These are phyloP conservation scores for Cicer pinnatifidum DNA, from an alignment of 306 rosid genomes.

Conservation along the genomic window DNA sequence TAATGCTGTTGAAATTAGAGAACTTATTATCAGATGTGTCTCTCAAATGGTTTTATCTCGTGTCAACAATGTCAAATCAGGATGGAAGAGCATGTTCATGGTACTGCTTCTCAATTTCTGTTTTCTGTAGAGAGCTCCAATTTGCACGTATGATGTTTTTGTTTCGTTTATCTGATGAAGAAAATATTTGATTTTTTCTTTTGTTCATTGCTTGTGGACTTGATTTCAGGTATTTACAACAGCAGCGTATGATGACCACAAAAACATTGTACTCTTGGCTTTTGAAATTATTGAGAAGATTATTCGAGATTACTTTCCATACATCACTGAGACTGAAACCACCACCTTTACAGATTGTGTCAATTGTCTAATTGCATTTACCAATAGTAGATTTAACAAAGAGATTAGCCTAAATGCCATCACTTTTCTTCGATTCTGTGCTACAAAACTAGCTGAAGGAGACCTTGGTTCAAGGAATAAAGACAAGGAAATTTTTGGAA, in stretches of 20 bases:
- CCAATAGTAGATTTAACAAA: conserved; percentile 91
- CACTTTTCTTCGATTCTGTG: conserved; percentile 91
- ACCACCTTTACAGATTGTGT: conserved; percentile 97
- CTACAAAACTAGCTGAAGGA: conserved; percentile 92
- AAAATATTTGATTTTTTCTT: not conserved
- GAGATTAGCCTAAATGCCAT: conserved; percentile 97
- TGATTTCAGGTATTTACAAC: conserved; percentile 92
- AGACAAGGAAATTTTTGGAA: conserved; percentile 73
- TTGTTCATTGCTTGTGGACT: conserved; percentile 41
- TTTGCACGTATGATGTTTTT: conserved; percentile 9
- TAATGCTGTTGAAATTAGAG: conserved; percentile 95
- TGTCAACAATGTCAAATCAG: conserved; percentile 97
- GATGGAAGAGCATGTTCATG: conserved; percentile 99
- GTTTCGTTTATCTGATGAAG: conserved; percentile 38
- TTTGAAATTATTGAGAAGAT: conserved; percentile 98
- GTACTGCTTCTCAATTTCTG: conserved; percentile 54
- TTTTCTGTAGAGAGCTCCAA: conserved; percentile 39
- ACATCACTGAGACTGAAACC: conserved; percentile 97
- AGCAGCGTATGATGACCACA: conserved; percentile 99
- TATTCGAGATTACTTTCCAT: conserved; percentile 91
- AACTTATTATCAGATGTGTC: conserved; percentile 93
- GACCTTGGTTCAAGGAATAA: conserved; percentile 76
- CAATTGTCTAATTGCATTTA: conserved; percentile 94
- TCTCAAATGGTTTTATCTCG: conserved; percentile 99
- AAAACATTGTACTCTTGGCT: conserved; percentile 93